Percentiles rank a stretch among this genome's conserved stretches.
These are phyloP conservation scores for Citrullus colocynthis DNA, from an alignment of 306 rosid genomes.

Conservation along the genomic window DNA sequence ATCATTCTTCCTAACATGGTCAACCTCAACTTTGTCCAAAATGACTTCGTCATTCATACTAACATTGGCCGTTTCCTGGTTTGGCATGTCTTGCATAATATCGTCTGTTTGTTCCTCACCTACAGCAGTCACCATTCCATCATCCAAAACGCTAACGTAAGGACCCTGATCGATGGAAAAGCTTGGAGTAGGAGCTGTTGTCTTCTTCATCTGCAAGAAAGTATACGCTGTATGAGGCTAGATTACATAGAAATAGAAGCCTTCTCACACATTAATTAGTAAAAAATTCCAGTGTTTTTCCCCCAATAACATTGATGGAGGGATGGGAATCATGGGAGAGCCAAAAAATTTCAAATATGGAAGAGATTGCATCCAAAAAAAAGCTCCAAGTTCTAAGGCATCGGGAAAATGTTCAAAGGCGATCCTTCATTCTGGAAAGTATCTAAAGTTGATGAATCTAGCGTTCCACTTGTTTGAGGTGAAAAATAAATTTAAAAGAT, in stretches of 20 bases:
- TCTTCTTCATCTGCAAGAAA: constrained; percentile 25
- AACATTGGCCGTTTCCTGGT: constrained; percentile 8
- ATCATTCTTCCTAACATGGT: constrained; percentile 9
- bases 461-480: not conserved
- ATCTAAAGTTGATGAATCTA: not conserved
- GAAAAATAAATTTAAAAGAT: not conserved
- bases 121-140: constrained; percentile 79
- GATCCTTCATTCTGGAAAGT: not conserved
- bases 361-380: not conserved
- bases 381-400: not conserved
- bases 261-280: not conserved
- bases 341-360: not conserved
- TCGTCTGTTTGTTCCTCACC: constrained; percentile 32
- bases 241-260: not conserved
- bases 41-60: constrained; percentile 13
- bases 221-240: not conserved
- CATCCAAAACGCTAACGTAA: constrained; percentile 48
- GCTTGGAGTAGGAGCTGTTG: constrained; percentile 13
- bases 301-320: not conserved
- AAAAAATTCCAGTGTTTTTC: not conserved
- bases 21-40: constrained; percentile 12
- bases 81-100: constrained; percentile 24
- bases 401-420: not conserved
- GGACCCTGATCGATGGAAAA: constrained; percentile 77
- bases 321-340: not conserved